These are phyloP conservation scores for Pilatotrama ljubarskyi DNA, from an alignment of 768 basidiomycete species.

Conservation along the genomic window DNA sequence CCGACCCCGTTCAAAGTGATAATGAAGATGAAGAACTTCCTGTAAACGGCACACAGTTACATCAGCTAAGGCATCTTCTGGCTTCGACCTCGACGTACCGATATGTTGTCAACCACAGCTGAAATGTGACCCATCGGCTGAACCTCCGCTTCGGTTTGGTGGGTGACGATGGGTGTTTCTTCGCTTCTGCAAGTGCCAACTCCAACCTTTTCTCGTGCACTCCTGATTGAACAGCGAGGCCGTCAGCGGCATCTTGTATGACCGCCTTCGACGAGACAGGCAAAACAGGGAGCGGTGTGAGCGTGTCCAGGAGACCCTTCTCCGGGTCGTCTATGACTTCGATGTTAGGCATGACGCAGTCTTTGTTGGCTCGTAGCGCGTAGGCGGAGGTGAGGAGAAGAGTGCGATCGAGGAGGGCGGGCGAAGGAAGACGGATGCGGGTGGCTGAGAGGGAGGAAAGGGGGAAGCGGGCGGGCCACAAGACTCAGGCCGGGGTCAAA, in stretches of 20 bases:
- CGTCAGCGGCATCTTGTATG: slow-evolving; percentile 4
- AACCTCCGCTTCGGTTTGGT: slow-evolving; percentile 24
- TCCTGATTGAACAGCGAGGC: slow-evolving; percentile 8
- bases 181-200: slow-evolving; percentile 18
- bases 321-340: slow-evolving; percentile 31
- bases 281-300: slow-evolving; percentile 15
- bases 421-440: neutral
- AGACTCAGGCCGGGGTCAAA: slow-evolving; percentile 21
- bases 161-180: slow-evolving; percentile 17
- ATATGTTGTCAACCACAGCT: slow-evolving; percentile 41
- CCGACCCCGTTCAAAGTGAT: slow-evolving; percentile 35
- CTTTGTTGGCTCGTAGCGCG: neutral
- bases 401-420: neutral
- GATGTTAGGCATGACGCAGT: slow-evolving; percentile 23
- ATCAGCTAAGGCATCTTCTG: neutral
- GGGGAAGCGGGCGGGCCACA: slow-evolving; percentile 6
- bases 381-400: neutral
- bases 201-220: slow-evolving; percentile 24
- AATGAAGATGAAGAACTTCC: slow-evolving; percentile 39
- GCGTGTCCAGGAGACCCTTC: slow-evolving; percentile 29
- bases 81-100: slow-evolving; percentile 26
- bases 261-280: slow-evolving; percentile 16
- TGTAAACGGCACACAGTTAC: slow-evolving; percentile 4
- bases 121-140: slow-evolving; percentile 32
- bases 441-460: slow-evolving; percentile 2